A percentile compares a stretch with the other conserved stretches of the same genome.
phyloP scores from a whole-genome alignment of 225 moss, liverwort and hornwort genomes.

The Sphagnum contortum region DNA sequence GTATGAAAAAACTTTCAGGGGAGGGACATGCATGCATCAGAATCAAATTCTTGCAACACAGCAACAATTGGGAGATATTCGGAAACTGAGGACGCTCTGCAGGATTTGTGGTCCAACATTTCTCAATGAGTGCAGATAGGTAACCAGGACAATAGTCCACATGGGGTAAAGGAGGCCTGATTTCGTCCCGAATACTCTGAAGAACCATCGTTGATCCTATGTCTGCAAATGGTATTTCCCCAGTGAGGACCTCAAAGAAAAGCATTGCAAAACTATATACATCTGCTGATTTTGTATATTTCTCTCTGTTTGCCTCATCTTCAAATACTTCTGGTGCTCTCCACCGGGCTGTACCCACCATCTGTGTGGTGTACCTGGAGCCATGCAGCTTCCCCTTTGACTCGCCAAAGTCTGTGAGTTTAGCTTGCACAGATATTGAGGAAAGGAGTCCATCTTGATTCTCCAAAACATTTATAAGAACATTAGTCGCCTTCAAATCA shows the following conservation, averaged over 20 bases:
- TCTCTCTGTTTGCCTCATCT: conserved; percentile 5
- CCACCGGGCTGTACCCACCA: conserved; percentile 13
- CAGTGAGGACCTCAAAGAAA: conserved; percentile 36
- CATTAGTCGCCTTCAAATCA: conserved; percentile 22
- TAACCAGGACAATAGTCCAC: conserved; percentile 18
- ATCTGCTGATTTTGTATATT: conserved; percentile 30
- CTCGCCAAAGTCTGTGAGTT: conserved; percentile 34
- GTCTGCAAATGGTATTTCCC: conserved; percentile 22
- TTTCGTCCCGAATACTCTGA: conserved; percentile 27
- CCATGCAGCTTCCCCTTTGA: conserved; percentile 8
- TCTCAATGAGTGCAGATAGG: conserved; percentile 23
- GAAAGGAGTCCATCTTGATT: conserved; percentile 4
- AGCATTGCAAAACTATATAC: conserved; percentile 50
- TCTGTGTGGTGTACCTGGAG: no score
- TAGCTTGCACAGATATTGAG: conserved; percentile 13
- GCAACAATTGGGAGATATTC: conserved; percentile 36
- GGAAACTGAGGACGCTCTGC: conserved; percentile 27
- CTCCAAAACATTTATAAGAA: conserved; percentile 24
- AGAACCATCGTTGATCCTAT: conserved; percentile 14
- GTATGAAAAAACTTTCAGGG: neutral
- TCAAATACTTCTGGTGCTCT: conserved; percentile 21
- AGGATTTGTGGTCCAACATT: conserved; percentile 31
- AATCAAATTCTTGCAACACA: conserved; percentile 29
- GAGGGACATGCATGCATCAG: conserved; percentile 37
- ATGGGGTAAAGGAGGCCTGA: conserved; percentile 20